Percentiles rank a stretch among this genome's conserved stretches.
Conservation (phyloP, 2,329 filamentous ascomycete species). For the Phoma sp. region DNA sequence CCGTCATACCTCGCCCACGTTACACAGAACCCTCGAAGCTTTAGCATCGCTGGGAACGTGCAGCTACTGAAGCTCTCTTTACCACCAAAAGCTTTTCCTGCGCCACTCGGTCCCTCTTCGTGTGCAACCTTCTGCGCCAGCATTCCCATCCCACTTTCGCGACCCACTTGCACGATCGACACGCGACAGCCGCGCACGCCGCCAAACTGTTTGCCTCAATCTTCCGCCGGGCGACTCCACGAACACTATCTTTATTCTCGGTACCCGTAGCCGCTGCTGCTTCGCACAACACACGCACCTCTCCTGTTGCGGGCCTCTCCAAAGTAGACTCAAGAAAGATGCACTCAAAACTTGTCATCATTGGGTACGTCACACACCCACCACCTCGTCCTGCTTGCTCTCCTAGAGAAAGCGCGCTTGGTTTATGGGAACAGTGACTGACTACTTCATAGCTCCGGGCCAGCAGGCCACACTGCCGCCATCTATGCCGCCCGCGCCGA, state of each 20-base stretch:
- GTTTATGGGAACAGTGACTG: constrained; percentile 30
- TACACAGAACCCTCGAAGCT: constrained; percentile 25
- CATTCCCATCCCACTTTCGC: constrained; percentile 21
- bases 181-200: constrained; percentile 51
- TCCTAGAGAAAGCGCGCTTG: not conserved
- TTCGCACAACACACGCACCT: constrained; percentile 67
- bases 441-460: constrained; percentile 74
- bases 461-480: constrained; percentile 95
- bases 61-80: not conserved
- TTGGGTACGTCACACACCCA: constrained; percentile 2
- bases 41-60: constrained; percentile 24
- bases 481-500: constrained; percentile 96
- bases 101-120: constrained; percentile 8
- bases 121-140: constrained; percentile 19
- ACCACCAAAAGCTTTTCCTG: constrained; percentile 12
- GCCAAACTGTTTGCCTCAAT: constrained; percentile 93
- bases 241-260: constrained; percentile 75
- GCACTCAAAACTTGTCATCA: constrained; percentile 91
- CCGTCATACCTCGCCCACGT: constrained; percentile 9
- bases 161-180: constrained; percentile 25
- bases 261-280: constrained; percentile 76
- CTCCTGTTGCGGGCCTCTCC: constrained; percentile 49
- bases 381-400: constrained; percentile 50
- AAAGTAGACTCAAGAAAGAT: constrained; percentile 65
- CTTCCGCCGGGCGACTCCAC: constrained; percentile 68